A percentile compares a stretch with the other conserved stretches of the same genome.
Conservation (phyloP, 2,329 filamentous ascomycete genomes). For the Macroventuria anomochaeta region DNA sequence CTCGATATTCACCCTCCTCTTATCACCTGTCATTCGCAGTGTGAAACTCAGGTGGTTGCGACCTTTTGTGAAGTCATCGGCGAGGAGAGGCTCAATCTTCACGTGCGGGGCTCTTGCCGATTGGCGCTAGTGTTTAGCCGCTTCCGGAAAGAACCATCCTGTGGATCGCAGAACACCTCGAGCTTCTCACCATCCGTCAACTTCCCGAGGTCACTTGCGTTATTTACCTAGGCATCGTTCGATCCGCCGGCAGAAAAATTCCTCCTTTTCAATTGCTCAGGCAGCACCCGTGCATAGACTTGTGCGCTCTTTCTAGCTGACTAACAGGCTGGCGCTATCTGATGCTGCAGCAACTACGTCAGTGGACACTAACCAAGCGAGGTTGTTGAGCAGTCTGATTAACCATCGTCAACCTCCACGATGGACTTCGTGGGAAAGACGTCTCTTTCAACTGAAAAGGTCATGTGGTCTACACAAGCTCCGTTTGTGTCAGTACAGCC, state of each 20-base stretch:
- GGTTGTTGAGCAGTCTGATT: not conserved
- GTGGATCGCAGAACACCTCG: constrained; percentile 12
- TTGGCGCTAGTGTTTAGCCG: constrained; percentile 3
- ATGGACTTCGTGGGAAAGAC: not conserved
- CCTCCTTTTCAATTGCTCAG: not conserved
- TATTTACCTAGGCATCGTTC: constrained; percentile 1
- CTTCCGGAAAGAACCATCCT: constrained; percentile 3
- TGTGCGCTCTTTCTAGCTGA: not conserved
- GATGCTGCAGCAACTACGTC: constrained; percentile 1
- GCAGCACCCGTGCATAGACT: not conserved
- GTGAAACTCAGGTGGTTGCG: constrained; percentile 3
- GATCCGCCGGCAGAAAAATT: not conserved
- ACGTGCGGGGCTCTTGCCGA: constrained; percentile 15
- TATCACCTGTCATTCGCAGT: constrained; percentile 13
- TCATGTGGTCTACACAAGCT: not conserved
- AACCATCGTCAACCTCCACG: not conserved
- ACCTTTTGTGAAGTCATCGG: constrained; percentile 2
- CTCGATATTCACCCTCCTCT: constrained; percentile 17
- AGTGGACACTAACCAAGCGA: not conserved
- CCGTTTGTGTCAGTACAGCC: no score
- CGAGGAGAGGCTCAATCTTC: constrained; percentile 16
- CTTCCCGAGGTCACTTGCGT: constrained; percentile 7
- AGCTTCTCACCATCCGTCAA: constrained; percentile 4
- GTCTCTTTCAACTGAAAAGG: not conserved
- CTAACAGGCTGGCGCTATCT: not conserved